These are phyloP conservation scores for Fusarium neocosmosporiellum DNA, from an alignment of 2,329 filamentous ascomycete species.

Conservation along the genomic window DNA sequence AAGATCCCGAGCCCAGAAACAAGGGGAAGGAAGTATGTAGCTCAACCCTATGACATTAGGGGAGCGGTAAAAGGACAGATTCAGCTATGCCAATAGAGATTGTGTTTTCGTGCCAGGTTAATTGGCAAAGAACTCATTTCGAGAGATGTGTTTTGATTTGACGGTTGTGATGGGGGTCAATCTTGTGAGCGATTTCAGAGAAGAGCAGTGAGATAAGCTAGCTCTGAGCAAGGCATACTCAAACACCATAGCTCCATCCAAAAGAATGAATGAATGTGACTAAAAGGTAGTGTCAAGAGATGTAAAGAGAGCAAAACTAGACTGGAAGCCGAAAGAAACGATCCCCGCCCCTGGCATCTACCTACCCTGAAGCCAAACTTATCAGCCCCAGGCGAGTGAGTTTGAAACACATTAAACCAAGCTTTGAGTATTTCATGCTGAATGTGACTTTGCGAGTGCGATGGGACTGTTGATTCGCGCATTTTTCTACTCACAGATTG, in stretches of 20 bases:
- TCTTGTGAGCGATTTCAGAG: not conserved
- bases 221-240: no score
- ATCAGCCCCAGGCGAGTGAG: not conserved
- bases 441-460: not conserved
- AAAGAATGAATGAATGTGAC: not conserved
- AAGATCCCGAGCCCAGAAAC: not conserved
- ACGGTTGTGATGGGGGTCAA: not conserved
- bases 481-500: not conserved
- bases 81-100: not conserved
- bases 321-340: not conserved
- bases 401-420: not conserved
- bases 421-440: not conserved
- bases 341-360: not conserved
- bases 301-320: not conserved
- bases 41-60: not conserved
- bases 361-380: not conserved
- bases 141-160: no score
- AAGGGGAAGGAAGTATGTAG: not conserved
- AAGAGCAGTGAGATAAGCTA: not conserved
- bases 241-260: not conserved
- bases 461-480: fast-evolving
- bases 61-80: not conserved
- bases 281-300: not conserved
- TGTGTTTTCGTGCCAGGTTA: not conserved
- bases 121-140: not conserved